These are phyloP conservation scores for Aureobasidium sp. DNA, from an alignment of 2,329 filamentous ascomycete species.

Conservation along the genomic window DNA sequence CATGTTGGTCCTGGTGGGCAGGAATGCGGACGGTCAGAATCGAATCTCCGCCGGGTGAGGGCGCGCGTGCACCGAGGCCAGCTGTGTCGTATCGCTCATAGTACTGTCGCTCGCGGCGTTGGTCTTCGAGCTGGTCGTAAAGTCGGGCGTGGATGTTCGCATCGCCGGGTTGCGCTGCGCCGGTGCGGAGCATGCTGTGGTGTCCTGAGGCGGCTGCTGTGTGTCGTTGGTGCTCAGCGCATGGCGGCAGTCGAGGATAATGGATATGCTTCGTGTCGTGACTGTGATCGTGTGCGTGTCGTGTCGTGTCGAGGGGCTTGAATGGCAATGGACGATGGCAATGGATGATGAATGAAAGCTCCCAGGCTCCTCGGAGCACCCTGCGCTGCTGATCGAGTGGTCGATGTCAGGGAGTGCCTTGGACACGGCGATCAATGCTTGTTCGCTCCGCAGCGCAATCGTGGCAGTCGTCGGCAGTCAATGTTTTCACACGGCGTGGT, in stretches of 20 bases:
- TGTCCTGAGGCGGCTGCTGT: background rate
- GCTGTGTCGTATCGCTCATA: background rate
- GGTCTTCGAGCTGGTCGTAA: background rate
- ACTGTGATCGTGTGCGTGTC: background rate
- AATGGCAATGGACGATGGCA: background rate
- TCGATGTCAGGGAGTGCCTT: background rate
- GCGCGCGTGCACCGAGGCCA: background rate
- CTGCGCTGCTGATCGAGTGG: background rate
- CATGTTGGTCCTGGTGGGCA: background rate
- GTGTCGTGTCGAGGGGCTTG: background rate
- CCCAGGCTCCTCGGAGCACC: background rate
- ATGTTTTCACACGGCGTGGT: background rate
- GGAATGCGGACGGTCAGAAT: constrained; percentile 8
- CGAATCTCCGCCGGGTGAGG: constrained; percentile 1
- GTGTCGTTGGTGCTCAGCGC: background rate
- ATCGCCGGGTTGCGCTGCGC: constrained; percentile 1
- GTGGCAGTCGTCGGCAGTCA: background rate
- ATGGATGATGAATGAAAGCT: background rate
- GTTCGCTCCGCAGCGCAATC: background rate
- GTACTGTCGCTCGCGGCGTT: background rate
- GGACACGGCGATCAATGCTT: background rate
- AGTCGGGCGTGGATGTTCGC: background rate
- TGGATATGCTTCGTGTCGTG: background rate
- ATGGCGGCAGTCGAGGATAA: background rate
- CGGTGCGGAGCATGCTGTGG: constrained; percentile 6